Evolutionary conservation across 2,329 filamentous ascomycete genomes (phyloP).

Genomic region (Sporothrix luriei): DNA sequence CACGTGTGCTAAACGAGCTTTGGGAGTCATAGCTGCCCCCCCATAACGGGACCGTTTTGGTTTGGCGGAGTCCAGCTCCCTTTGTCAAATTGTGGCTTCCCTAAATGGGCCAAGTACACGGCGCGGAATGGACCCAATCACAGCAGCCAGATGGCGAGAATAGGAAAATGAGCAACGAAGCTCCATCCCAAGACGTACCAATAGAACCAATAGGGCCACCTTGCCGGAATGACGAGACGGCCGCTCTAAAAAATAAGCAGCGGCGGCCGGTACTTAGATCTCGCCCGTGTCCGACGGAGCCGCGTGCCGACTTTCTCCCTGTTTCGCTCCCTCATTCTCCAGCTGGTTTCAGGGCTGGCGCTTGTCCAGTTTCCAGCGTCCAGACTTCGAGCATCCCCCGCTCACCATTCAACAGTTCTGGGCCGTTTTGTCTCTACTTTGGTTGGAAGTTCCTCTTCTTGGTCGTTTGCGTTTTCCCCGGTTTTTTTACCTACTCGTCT

Average conservation of each 20-base stretch:
- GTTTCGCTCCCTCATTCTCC: not conserved
- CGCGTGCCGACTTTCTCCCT: not conserved
- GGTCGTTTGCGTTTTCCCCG: not conserved
- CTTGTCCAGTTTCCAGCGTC: not conserved
- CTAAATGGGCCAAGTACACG: slow-evolving; percentile 1
- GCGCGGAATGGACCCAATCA: slow-evolving; percentile 8
- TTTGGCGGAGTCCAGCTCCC: not conserved
- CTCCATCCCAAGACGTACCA: slow-evolving; percentile 12
- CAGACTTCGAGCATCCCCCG: slow-evolving; percentile 8
- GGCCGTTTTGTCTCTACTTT: not conserved
- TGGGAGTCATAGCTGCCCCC: not conserved
- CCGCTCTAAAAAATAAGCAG: slow-evolving; percentile 24
- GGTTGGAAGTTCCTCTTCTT: not conserved
- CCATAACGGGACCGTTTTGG: not conserved
- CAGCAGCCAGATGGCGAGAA: not conserved
- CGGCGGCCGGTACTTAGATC: slow-evolving; percentile 18
- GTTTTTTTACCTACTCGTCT: not conserved
- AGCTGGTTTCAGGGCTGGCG: no score
- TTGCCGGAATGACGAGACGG: not conserved
- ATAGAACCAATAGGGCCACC: not conserved
- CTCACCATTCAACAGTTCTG: not conserved
- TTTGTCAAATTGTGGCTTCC: not conserved
- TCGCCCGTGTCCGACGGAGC: slow-evolving; percentile 26
- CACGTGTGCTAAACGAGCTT: not conserved
- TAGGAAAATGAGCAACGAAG: no score